These are phyloP conservation scores for Suillus sp. DNA, from an alignment of 768 basidiomycete species.

Conservation along the genomic window DNA sequence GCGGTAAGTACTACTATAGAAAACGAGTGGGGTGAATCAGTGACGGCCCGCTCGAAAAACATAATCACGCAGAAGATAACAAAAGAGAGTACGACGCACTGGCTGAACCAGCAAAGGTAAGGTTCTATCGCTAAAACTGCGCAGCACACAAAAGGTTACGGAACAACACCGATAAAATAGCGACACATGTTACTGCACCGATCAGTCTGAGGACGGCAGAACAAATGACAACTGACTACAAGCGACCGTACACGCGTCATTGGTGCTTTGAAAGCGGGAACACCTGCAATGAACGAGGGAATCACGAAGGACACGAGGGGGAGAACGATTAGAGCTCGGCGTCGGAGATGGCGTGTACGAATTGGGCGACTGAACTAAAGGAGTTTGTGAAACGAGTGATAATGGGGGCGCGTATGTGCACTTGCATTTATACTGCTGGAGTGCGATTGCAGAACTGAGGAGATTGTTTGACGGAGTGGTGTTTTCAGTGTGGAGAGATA, in stretches of 20 bases:
- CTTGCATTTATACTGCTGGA: slow-evolving; percentile 34
- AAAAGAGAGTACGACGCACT: neutral
- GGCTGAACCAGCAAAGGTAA: neutral
- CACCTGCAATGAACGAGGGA: slow-evolving; percentile 39
- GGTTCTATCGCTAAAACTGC: neutral
- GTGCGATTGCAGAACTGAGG: slow-evolving; percentile 22
- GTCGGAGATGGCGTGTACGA: neutral
- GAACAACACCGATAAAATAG: slow-evolving; percentile 36
- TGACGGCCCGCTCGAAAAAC: neutral
- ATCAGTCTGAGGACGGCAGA: slow-evolving; percentile 53
- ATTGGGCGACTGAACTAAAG: neutral
- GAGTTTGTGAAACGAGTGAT: slow-evolving; percentile 6
- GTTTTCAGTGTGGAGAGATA: neutral
- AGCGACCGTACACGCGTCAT: slow-evolving; percentile 71
- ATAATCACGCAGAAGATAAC: neutral
- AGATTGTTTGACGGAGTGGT: neutral
- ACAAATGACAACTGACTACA: slow-evolving; percentile 68
- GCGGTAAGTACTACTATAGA: neutral
- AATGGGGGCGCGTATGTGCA: slow-evolving; percentile 9
- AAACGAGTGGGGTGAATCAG: neutral
- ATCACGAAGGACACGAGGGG: slow-evolving; percentile 15
- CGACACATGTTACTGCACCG: slow-evolving; percentile 32
- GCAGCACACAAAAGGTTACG: slow-evolving; percentile 18
- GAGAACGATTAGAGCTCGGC: slow-evolving; percentile 13
- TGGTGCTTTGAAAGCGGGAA: slow-evolving; percentile 72